These are phyloP conservation scores for Catharanthus roseus DNA, from an alignment of 257 asterid genomes.

Conservation along the genomic window DNA sequence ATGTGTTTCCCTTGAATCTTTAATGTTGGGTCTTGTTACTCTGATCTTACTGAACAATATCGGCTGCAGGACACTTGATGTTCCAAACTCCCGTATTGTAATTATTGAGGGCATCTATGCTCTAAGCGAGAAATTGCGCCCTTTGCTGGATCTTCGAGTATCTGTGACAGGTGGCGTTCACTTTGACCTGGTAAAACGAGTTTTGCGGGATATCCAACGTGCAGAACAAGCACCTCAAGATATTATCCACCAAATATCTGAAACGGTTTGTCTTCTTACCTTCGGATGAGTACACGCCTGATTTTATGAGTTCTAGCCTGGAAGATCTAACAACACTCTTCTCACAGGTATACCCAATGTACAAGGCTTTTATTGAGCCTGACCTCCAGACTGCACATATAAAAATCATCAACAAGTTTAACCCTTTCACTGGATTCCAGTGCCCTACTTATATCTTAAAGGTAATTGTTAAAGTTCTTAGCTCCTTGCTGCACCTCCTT, in stretches of 20 bases:
- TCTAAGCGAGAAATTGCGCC: conserved; percentile 74
- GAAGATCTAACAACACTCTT: conserved; percentile 26
- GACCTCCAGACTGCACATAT: conserved; percentile 96
- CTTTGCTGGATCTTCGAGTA: conserved; percentile 79
- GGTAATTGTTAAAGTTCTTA: conserved; percentile 37
- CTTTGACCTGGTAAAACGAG: conserved; percentile 96
- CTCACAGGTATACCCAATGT: conserved; percentile 96
- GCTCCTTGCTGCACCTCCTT: background rate
- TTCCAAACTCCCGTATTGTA: conserved; percentile 84
- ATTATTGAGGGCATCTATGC: conserved; percentile 95
- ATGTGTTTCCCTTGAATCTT: background rate
- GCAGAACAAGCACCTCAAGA: conserved; percentile 98
- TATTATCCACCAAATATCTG: conserved; percentile 96
- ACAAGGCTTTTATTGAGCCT: conserved; percentile 95
- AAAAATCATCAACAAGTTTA: conserved; percentile 86
- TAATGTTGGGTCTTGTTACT: background rate
- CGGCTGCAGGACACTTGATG: conserved; percentile 79
- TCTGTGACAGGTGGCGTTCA: conserved; percentile 98
- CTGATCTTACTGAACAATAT: conserved; percentile 25
- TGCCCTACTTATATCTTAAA: conserved; percentile 89
- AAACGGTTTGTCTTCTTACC: conserved; percentile 58
- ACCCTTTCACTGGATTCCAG: conserved; percentile 94
- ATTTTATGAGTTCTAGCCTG: conserved; percentile 5
- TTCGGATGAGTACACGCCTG: conserved; percentile 10
- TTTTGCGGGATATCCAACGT: conserved; percentile 90